Evolutionary conservation across 352 stramenopile species (phyloP), one percentile per base, ranked within the genome.

Genomic region (Globisporangium radiosum): DNA sequence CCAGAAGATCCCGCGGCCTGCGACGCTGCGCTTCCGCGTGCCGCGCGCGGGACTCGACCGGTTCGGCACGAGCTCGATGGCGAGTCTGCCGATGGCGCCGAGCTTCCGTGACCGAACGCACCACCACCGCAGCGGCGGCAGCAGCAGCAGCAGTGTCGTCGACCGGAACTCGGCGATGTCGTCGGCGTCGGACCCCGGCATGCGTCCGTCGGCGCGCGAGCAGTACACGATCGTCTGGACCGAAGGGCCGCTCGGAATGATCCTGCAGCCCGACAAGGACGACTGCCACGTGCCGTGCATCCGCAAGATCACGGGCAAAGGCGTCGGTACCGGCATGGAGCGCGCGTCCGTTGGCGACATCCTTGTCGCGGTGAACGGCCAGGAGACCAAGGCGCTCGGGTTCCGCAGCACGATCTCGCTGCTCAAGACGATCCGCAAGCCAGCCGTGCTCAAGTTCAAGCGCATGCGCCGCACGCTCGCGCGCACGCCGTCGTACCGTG

Each of bases 181-280:
- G 17, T 72, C 74, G 39, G 78, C 66, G 61, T 81, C 72, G 10
- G 64, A 85, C 49, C 64, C 71, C 0, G 60, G 59, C 45, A 60
- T 69, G 33, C 60, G 73, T 47, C 64, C 71, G 7, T 67, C 68
- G 7, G 78, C 77, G 68, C 75, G 81, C 43, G 85, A 94, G 60
- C 81, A 90, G 74, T 94, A 94, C 72, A 91, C 83, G 47, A 78
- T 94, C 14, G 85, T 93, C 56, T 94, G 85, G 85, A 90, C 76
- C 0, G 85, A 94, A 57, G 85, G 85, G 3, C 83, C 83, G 19
- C 62, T 94, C 9, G 85, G 85, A 7, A 93, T 94, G 83, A 93
- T 94, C 63, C 68, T 94, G 37, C 83, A 84, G 39, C 85, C 85
- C 4, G 85, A 94, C 40, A 85, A 94, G 51, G 78, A 93, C 56